phyloP scores from a whole-genome alignment of 2,329 filamentous ascomycete species.

The Phoma sp. region DNA sequence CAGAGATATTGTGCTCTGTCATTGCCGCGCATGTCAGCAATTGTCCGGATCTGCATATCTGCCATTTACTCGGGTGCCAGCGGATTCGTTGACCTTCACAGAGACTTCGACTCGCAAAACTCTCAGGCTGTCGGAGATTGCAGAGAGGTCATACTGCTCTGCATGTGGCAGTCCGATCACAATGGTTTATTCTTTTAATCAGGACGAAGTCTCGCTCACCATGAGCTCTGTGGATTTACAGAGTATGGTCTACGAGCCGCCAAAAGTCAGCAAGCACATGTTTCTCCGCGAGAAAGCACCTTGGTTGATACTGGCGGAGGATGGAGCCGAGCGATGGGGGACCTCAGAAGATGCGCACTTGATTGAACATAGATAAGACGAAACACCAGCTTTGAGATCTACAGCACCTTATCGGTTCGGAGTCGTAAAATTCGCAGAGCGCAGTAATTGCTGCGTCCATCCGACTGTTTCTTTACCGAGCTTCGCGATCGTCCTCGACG shows the following conservation, averaged over 20 bases:
- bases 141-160: constrained; percentile 53
- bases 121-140: constrained; percentile 49
- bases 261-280: constrained; percentile 50
- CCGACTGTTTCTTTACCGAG: too few species aligned
- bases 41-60: constrained; percentile 55
- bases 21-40: constrained; percentile 58
- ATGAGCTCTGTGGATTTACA: constrained; percentile 52
- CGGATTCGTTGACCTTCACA: constrained; percentile 44
- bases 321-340: constrained; percentile 35
- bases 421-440: too few species aligned
- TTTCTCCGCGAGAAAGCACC: constrained; percentile 51
- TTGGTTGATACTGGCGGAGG: constrained; percentile 38
- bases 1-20: constrained; percentile 49
- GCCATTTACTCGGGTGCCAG: constrained; percentile 50
- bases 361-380: constrained; percentile 6
- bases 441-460: too few species aligned
- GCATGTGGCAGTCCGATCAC: constrained; percentile 55
- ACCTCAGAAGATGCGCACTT: constrained; percentile 27
- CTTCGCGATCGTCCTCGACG: too few species aligned
- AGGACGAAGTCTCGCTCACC: constrained; percentile 43
- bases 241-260: constrained; percentile 41
- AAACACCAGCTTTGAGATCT: too few species aligned
- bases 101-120: constrained; percentile 36
- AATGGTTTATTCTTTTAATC: constrained; percentile 49
- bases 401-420: too few species aligned